Base-by-base conservation (phyloP, 768 basidiomycete species). In the Amyloporia xantha region DNA sequence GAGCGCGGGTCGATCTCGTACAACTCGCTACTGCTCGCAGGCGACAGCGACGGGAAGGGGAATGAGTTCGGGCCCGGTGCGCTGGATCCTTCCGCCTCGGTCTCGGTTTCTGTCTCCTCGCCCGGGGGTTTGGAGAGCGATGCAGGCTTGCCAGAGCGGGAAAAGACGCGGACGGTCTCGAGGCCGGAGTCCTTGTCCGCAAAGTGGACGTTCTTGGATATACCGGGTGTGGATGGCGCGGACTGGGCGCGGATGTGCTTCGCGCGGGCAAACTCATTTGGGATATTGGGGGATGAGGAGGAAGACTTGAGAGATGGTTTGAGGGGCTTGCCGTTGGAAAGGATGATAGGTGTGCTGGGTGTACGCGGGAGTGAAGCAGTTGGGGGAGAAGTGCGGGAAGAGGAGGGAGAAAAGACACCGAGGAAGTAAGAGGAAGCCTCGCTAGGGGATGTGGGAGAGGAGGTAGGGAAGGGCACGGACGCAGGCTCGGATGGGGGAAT, bases 131-230 rank as follows among this genome's bases (percentile, higher is more conserved):
- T 77, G 62, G 61, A 75, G 59, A 84, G 72, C 68, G 68, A 75
- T 40, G 78, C 85, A 45, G 83, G 95, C 61, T 73, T 82, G 46
- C 81, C 94, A 48, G 72, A 79, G 58, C 76, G 80, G 58, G 63
- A 77, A 67, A 78, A 89, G 6, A 88, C 52, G 13, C 77, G 69
- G 37, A 89, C 74, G 1, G 76, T 79, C 25, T 78, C 79, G 20
- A 88, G 70, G 0, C 68, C 77, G n/a, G 75, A 73, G 38, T 77
- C 75, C 51, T 78, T 71, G 42, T 77, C 73, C 0, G 79, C 73
- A 58, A 97, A 98, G 62, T 94, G 93, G 0, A 97, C 94, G 44
- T 81, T 85, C 70, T 95, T 95, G 1, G 77, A 79, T 11, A 72
- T 69, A 24, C 51, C 46, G 0, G 78, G 86, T 0, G 84, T 81